Evolutionary conservation across 257 asterid species (phyloP), one percentile per base, ranked within the genome.

Genomic region (Solanum chilense): DNA sequence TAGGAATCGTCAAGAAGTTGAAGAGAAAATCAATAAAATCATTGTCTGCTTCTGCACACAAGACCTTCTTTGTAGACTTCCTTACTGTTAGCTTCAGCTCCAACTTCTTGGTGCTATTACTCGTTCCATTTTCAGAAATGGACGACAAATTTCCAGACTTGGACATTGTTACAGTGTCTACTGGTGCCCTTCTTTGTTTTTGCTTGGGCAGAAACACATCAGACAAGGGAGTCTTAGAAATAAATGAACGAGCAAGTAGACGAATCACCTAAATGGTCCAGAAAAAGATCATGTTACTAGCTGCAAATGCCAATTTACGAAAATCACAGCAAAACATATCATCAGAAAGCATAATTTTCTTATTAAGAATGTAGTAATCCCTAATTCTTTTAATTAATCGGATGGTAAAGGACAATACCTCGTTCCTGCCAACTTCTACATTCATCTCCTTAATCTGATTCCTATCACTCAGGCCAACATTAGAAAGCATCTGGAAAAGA

Each of bases 1-100:
- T 21, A 66, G 88, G 86, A 39, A 78, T 62, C 6, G 83, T 78
- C 25, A 88, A 85, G 47, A 85, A 88, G 83, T 41, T 85, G 33
- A 81, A 85, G 49, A 88, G 84, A 47, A 88, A 85, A 41, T 85
- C 82, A 12, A 85, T 9, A 27, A 88, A 88, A 27, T 49, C 74
- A 49, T 52, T 77, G 77, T 56, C 25, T 27, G 86, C 83, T 25
- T 49, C 29, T 5, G 86, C 86, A 87, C 44, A 71, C 15, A 80
- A 58, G 33, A 20, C 66, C 25, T 45, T 78, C 27, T 78, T 78
- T 15, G 66, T 78, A 27, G 42, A 78, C 66, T 45, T 78, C 16
- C 64, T 78, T 45, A 78, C 16, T 1, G 84, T 78, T 78, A 27
- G n/a, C 84, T 78, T 78, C 66, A 78, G 41, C 66, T 78, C 84